A percentile compares a stretch with the other conserved stretches of the same genome.
These are phyloP conservation scores for Pyrus betulifolia DNA, from an alignment of 306 rosid genomes.

Conservation along the genomic window DNA sequence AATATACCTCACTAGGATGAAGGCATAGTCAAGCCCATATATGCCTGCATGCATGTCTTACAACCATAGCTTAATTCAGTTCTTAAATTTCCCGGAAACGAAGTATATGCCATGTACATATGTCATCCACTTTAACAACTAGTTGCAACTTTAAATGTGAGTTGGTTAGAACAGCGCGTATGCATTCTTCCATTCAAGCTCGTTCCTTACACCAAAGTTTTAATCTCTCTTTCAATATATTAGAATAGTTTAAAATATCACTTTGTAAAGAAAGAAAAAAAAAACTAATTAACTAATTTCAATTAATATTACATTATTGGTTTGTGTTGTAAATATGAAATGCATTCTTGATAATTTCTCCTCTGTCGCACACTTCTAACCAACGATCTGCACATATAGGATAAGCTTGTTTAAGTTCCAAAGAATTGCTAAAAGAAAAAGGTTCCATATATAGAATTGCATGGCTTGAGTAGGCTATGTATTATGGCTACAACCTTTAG, in stretches of 20 bases:
- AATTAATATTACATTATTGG: not conserved
- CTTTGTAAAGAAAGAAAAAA: too few species aligned
- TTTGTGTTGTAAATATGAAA: not conserved
- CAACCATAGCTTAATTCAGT: not conserved
- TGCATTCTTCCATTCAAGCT: not conserved
- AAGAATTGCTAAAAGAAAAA: not conserved
- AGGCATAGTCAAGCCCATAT: not conserved
- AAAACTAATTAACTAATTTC: not conserved
- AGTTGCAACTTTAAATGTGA: not conserved
- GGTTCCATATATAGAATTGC: not conserved
- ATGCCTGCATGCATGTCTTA: not conserved
- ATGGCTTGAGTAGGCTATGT: not conserved
- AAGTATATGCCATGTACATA: not conserved
- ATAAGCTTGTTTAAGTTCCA: not conserved
- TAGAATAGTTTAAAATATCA: not conserved
- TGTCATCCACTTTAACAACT: constrained; percentile 4
- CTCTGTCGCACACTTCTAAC: not conserved
- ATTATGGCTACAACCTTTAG: not conserved
- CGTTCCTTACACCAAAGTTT: not conserved
- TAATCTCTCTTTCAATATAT: not conserved
- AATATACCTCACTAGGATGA: not conserved
- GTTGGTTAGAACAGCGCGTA: not conserved
- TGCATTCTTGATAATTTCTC: not conserved
- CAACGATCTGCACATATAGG: not conserved
- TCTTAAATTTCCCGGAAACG: not conserved